Evolutionary conservation across 2,329 filamentous ascomycete species (phyloP).

Genomic region (Aureobasidium lini): DNA sequence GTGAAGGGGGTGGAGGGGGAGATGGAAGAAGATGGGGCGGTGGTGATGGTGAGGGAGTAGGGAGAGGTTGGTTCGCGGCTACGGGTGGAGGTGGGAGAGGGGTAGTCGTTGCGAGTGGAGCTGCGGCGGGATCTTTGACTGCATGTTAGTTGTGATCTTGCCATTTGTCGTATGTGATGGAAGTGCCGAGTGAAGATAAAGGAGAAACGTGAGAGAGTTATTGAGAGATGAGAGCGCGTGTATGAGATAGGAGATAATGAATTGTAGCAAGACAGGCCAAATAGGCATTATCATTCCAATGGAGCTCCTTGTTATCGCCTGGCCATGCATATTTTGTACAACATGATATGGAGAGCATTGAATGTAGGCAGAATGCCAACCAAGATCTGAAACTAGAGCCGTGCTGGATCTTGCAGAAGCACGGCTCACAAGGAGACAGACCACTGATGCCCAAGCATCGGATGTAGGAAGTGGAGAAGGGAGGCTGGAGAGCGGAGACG

Average conservation of each 20-base stretch:
- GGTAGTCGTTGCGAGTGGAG: neutral
- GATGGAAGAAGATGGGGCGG: neutral
- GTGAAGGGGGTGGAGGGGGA: neutral
- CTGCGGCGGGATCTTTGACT: neutral
- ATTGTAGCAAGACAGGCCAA: too few relatives aligned
- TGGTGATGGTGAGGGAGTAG: neutral
- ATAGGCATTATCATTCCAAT: neutral
- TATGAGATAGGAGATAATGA: too few relatives aligned
- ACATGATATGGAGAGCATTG: neutral
- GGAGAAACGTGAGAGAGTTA: too few relatives aligned
- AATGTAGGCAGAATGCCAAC: neutral
- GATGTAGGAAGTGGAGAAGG: neutral
- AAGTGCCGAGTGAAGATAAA: too few relatives aligned
- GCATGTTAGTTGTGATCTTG: neutral
- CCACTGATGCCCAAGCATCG: neutral
- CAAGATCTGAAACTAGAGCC: neutral
- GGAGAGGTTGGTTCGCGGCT: neutral
- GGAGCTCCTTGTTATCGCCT: neutral
- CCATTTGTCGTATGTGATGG: too few relatives aligned
- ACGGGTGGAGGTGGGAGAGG: neutral
- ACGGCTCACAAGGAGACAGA: neutral
- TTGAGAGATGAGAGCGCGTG: too few relatives aligned
- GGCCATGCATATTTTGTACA: neutral
- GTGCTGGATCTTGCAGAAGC: conserved; percentile 2
- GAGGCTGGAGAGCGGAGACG: neutral